Evolutionary conservation across 768 basidiomycete genomes (phyloP).

Genomic region (Mycena vitilis): DNA sequence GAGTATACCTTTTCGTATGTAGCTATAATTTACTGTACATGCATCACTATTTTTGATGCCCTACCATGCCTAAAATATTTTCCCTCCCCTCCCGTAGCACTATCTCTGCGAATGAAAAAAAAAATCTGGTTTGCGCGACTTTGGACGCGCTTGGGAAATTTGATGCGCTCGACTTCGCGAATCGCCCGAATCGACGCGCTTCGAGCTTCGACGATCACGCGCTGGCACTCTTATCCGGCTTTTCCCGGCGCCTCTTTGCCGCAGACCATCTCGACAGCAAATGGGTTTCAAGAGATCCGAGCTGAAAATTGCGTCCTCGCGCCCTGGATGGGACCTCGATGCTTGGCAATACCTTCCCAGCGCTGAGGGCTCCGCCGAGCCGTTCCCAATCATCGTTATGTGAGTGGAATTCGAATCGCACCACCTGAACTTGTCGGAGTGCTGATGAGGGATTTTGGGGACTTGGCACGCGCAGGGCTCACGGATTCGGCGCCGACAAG

Average conservation of each 20-base stretch:
- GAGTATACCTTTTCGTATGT: neutral
- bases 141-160: too few relatives aligned
- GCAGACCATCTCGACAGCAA: neutral
- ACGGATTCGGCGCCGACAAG: slow-evolving; percentile 48
- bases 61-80: neutral
- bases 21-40: too few relatives aligned
- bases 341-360: slow-evolving; percentile 49
- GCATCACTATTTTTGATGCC: neutral
- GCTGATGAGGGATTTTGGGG: neutral
- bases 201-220: neutral
- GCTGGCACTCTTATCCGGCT: neutral
- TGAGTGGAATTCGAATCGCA: slow-evolving; percentile 16
- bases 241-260: neutral
- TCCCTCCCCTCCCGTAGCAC: too few relatives aligned
- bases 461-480: slow-evolving; percentile 42
- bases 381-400: slow-evolving; percentile 46
- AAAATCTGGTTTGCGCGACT: too few relatives aligned
- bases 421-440: too few relatives aligned
- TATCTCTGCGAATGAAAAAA: too few relatives aligned
- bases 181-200: too few relatives aligned
- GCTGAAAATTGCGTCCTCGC: slow-evolving; percentile 48
- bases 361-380: slow-evolving; percentile 11
- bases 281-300: slow-evolving; percentile 32
- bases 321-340: slow-evolving; percentile 47
- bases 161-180: too few relatives aligned